Evolutionary conservation across 2,329 filamentous ascomycete genomes (phyloP), one percentile per base, ranked within the genome.

Genomic region (Rhinocladiella mackenziei): DNA sequence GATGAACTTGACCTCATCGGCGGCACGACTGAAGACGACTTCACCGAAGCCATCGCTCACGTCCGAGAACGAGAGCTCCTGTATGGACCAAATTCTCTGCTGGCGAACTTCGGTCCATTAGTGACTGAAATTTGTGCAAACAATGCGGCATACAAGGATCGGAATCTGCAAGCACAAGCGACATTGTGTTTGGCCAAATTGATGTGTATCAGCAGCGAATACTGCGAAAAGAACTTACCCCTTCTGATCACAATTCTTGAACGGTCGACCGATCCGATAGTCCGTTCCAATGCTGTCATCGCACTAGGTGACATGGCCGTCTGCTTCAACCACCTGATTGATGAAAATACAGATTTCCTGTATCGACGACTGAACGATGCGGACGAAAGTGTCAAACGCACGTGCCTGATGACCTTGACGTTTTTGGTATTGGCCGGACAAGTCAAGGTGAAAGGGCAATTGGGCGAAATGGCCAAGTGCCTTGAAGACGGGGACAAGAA

Each of bases 391-490:
- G 92, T 98, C 50, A 98, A 97, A 74, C 82, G 92, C 8, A 98
- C 94, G 0, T 98, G 92, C 66, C 76, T 98, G 15, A 98, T 97
- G 92, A 98, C 94, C 1, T 70, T 98, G 56, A 98, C 94, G 0
- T 98, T 98, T 75, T 70, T 98, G 44, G 98, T 98, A 58, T 71
- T 98, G 32, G 92, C 92, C 1, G 92, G 94, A 18, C 92, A 98
- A 67, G 91, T 98, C 70, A 98, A 98, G 75, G 92, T 98, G 66
- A 98, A 98, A 74, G 92, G 92, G 18, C 92, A 98, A 66, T 73
- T 98, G 8, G 92, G 92, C 36, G 91, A 97, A 71, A 98, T 98
- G 92, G 92, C 92, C 44, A 98, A 98, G 70, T 98, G 92, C 56
- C 77, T 98, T 20, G 92, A 98, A 66, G 92, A 98, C 60, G 81